Evolutionary conservation across 2,329 filamentous ascomycete genomes (phyloP).

Genomic region (Nemania abortiva): DNA sequence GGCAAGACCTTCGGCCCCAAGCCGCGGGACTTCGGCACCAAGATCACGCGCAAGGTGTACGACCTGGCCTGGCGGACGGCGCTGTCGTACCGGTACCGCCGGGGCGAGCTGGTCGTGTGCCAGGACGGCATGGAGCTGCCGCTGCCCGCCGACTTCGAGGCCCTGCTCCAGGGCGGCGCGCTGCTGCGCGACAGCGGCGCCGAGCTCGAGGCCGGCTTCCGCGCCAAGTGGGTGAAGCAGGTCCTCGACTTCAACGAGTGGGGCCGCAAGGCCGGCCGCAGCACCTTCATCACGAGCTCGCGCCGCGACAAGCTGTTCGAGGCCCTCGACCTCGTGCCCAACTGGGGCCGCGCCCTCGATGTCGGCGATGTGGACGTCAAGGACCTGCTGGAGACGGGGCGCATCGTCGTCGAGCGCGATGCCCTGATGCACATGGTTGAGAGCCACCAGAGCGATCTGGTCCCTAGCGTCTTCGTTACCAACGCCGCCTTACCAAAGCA

Average conservation of each 20-base stretch:
- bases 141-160: constrained; percentile 63
- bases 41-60: constrained; percentile 89
- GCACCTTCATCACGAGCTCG: constrained; percentile 77
- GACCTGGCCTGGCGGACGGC: constrained; percentile 96
- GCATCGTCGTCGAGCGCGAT: constrained; percentile 85
- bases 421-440: constrained; percentile 82
- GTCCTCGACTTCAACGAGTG: constrained; percentile 79
- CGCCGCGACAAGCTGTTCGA: constrained; percentile 72
- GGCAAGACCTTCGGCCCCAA: constrained; percentile 92
- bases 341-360: constrained; percentile 76
- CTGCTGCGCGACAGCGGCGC: constrained; percentile 55
- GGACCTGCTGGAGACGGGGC: constrained; percentile 86
- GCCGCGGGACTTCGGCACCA: constrained; percentile 89
- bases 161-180: constrained; percentile 54
- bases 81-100: constrained; percentile 88
- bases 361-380: constrained; percentile 93
- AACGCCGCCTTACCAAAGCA: constrained; percentile 51
- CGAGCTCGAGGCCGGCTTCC: constrained; percentile 67
- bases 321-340: constrained; percentile 72
- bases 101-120: constrained; percentile 87
- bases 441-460: constrained; percentile 76
- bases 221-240: constrained; percentile 72
- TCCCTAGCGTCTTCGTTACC: constrained; percentile 59
- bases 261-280: constrained; percentile 75
- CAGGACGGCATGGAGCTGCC: constrained; percentile 80